Base-by-base conservation (phyloP, 2,329 filamentous ascomycete genomes). In the Chrysoporthe deuterocubensis region DNA sequence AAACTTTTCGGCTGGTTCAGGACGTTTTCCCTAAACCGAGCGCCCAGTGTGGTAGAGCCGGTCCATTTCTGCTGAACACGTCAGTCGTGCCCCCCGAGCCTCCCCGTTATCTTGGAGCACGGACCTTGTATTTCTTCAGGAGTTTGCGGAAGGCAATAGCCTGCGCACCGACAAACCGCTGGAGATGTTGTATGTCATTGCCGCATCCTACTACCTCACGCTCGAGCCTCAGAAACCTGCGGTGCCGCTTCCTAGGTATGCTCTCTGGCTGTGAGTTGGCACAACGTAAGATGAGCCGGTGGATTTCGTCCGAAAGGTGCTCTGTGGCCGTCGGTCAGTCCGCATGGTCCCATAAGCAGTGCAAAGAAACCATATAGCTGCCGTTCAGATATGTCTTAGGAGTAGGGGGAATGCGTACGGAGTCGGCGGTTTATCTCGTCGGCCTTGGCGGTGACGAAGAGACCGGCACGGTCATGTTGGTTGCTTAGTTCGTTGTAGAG, bases 391-490 rank as follows among this genome's bases (percentile, higher is more conserved):
- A 43, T 34, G n/a, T 40, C 14, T 9, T 40, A 7, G 56, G 54
- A 58, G 18, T 4, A 18, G 8, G 32, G 14, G 46, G 48, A 48
- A 61, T 64, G 76, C 86, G 68, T 83, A 92, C 90, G 84, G 62
- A 95, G 78, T 57, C 92, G 85, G 18, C 91, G 83, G 44, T 87
- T 83, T 67, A 96, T 90, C 78, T 96, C 93, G 68, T 92, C 90
- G 66, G 90, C 87, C 78, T 96, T 96, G 81, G 91, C 94, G 71
- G 83, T 85, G 40, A 95, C 89, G 77, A 96, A 96, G 40, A 95
- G 84, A 70, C 90, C 88, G 72, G 95, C 89, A 34, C 92, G 89
- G 74, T 91, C 87, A 76, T 96, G 92, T 76, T 96, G 92, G 44
- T 85, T 85, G 68, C 84, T 85, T n/a, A 96, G 82, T 75, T 94